A percentile compares a stretch with the other conserved stretches of the same genome.
These are phyloP conservation scores for Pterula multifida DNA, from an alignment of 1,284 basidiomycete genomes.

Conservation along the genomic window DNA sequence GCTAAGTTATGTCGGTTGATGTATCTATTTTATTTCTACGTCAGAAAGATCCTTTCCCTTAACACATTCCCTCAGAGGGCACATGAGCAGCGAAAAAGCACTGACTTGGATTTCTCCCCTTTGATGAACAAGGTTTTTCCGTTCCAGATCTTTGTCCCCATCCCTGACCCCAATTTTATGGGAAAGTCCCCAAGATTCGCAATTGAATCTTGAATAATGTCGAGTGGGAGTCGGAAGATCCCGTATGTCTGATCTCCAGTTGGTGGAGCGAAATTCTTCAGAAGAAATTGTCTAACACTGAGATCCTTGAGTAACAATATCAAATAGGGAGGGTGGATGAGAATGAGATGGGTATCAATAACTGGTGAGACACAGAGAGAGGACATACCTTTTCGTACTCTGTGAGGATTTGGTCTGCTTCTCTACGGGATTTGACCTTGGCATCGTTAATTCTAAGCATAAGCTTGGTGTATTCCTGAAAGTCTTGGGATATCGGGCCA, in stretches of 20 bases:
- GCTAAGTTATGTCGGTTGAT: conserved; percentile 59
- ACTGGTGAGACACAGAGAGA: neutral
- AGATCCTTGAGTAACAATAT: conserved; percentile 43
- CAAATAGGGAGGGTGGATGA: conserved; percentile 2
- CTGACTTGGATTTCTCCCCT: conserved; percentile 64
- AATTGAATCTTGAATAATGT: conserved; percentile 50
- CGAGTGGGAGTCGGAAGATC: conserved; percentile 64
- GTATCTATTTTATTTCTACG: conserved; percentile 36
- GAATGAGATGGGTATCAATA: conserved; percentile 3
- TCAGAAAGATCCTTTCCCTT: neutral
- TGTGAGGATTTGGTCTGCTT: conserved; percentile 54
- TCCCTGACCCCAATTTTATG: conserved; percentile 43
- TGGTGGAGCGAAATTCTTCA: conserved; percentile 61
- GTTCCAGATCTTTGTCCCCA: conserved; percentile 29
- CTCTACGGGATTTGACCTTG: conserved; percentile 42
- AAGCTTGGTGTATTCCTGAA: conserved; percentile 49
- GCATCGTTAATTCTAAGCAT: conserved; percentile 60
- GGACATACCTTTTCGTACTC: conserved; percentile 42
- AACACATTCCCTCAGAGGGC: conserved; percentile 1
- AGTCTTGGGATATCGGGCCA: conserved; percentile 53
- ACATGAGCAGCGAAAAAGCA: conserved; percentile 6
- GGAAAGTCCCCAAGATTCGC: conserved; percentile 63
- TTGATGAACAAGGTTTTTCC: conserved; percentile 69
- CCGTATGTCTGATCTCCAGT: conserved; percentile 23
- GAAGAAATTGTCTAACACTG: conserved; percentile 62